Conservation (phyloP, 73 alveolate genomes). For the Stentor coeruleus region DNA sequence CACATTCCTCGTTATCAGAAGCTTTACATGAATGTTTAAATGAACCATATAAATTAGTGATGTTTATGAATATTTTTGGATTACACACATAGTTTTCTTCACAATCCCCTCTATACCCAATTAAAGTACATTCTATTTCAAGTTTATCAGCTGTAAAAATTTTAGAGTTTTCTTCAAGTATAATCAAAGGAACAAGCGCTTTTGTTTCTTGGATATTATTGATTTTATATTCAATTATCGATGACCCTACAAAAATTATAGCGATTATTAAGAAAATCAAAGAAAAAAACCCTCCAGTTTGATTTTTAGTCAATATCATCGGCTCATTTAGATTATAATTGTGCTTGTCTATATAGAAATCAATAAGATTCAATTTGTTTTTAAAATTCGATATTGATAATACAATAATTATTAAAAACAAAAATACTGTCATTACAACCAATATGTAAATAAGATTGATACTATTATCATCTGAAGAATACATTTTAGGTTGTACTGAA, state of each 20-base stretch:
- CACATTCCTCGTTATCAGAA: background rate
- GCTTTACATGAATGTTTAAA: no score
- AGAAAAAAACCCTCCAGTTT: constrained; percentile 3
- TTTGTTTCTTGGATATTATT: background rate
- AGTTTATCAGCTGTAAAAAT: background rate
- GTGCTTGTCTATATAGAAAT: background rate
- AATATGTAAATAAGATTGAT: no score
- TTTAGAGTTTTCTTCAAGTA: background rate
- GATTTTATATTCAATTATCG: background rate
- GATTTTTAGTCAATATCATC: background rate
- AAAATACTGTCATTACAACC: background rate
- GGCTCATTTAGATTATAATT: background rate
- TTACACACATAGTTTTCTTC: background rate
- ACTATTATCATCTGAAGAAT: no score
- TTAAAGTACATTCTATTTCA: background rate
- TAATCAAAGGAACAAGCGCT: background rate
- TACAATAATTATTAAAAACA: background rate
- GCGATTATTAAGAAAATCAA: background rate
- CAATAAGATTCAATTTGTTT: background rate
- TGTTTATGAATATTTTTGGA: background rate
- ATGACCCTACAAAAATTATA: background rate
- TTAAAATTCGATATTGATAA: background rate
- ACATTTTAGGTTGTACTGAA: background rate
- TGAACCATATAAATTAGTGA: no score
- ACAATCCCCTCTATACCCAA: background rate